Evolutionary conservation across 2,329 filamentous ascomycete species (phyloP), one percentile per base, ranked within the genome.

Genomic region (Diplodia mutila): DNA sequence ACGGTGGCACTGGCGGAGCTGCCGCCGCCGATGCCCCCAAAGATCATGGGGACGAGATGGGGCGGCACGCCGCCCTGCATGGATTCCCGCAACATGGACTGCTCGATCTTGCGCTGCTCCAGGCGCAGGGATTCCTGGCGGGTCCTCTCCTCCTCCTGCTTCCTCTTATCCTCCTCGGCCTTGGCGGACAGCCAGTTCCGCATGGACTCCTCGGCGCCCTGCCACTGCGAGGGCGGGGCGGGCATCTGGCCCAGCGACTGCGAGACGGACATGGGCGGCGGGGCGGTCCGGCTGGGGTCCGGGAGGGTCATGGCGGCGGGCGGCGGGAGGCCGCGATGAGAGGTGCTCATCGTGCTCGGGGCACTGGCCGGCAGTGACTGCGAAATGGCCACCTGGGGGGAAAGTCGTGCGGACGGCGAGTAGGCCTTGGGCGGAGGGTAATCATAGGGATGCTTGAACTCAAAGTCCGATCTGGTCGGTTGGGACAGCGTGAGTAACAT

Each of bases 101-200:
- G 81, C 72, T 86, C 84, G 67, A 85, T 82, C 67, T 81, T 82
- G 64, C 84, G 82, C 71, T 85, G 83, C 73, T 85, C 84, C 54
- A 85, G 75, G 69, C 78, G 75, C 57, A 83, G 74, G 21, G 76
- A 77, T 72, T 85, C 83, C 73, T 86, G 84, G 69, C 80, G 80
- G 59, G 83, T 85, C 75, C 79, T 83, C 71, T 85, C 83, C 72
- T 85, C 83, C 73, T 85, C 84, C 76, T 85, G 83, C 75, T 81
- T 83, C 68, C 82, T 78, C 75, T 80, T 82, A 69, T 85, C 84
- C 73, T 85, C 84, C 70, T 83, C 81, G 18, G 82, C 79, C 74
- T 84, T 85, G 23, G 83, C 81, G 12, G 77, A 75, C 25, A 85
- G 76, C 82, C 83, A 85, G 66, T 82, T 82, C 69, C 83, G 81